Conservation (phyloP, 2,329 filamentous ascomycete genomes). For the Colletotrichum liriopes region DNA sequence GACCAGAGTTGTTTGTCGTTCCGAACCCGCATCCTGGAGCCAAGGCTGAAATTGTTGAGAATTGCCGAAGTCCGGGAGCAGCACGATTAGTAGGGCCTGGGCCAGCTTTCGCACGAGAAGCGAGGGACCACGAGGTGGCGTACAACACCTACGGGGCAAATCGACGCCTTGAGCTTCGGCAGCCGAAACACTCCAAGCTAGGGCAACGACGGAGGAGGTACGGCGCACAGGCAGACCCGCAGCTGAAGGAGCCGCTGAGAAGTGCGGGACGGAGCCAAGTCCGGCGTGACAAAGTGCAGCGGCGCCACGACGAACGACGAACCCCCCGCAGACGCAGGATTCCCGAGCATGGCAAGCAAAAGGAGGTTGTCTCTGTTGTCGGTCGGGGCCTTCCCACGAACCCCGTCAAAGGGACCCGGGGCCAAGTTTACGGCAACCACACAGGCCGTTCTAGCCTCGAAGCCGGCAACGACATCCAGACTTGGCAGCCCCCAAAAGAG, state of each 20-base stretch:
- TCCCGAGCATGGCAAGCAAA: not conserved
- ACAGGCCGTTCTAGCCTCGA: constrained; percentile 15
- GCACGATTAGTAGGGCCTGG: not conserved
- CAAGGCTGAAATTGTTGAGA: constrained; percentile 8
- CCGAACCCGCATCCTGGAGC: not conserved
- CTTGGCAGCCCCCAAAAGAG: not conserved
- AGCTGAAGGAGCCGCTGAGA: not conserved
- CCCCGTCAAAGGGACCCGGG: not conserved
- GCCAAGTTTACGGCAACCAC: not conserved
- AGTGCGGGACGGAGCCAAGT: constrained; percentile 14
- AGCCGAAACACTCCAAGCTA: not conserved
- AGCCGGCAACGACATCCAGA: constrained; percentile 2
- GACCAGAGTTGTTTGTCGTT: not conserved
- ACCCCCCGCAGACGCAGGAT: not conserved
- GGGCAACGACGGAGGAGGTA: not conserved
- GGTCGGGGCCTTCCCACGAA: not conserved
- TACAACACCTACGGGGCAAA: not conserved
- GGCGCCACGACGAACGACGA: constrained; percentile 10
- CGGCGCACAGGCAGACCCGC: not conserved
- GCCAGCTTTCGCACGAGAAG: constrained; percentile 19
- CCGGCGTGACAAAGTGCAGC: constrained; percentile 26
- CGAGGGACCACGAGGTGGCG: constrained; percentile 14
- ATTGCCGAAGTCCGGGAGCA: constrained; percentile 13
- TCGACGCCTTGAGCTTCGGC: constrained; percentile 1
- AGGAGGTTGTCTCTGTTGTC: not conserved